Conservation (phyloP, 148 eudicot species). For the Vaccinium myrtillus region DNA sequence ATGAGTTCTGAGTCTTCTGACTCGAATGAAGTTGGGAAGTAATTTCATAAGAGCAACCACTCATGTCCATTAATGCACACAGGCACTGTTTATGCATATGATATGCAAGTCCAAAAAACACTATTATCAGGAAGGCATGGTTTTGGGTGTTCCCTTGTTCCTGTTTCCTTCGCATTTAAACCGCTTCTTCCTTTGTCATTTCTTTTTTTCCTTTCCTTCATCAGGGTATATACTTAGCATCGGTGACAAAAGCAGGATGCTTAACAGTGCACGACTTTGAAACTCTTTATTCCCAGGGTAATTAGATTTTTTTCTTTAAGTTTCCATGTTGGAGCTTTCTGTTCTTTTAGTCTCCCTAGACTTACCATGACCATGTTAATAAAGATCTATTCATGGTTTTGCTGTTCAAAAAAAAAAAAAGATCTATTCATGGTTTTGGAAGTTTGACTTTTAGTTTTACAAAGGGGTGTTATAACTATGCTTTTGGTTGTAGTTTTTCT, state of each 20-base stretch:
- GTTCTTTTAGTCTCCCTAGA: not conserved
- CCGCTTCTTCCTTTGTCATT: not conserved
- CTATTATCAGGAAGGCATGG: not conserved
- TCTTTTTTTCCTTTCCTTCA: not conserved
- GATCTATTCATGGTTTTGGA: not conserved
- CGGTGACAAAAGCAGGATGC: constrained; percentile 89
- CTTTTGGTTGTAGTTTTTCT: not conserved
- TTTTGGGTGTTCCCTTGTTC: not conserved
- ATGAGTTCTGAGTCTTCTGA: not conserved
- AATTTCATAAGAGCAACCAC: not conserved
- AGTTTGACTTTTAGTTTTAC: not conserved
- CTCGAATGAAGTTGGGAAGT: not conserved
- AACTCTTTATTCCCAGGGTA: constrained; percentile 58
- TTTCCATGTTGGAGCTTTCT: constrained; percentile 8
- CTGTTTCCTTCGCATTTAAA: not conserved
- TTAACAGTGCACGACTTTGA: constrained; percentile 84
- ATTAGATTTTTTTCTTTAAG: constrained; percentile 26
- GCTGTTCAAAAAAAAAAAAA: too few species aligned
- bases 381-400: not conserved
- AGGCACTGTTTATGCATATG: not conserved
- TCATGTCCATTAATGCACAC: not conserved
- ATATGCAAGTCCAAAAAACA: not conserved
- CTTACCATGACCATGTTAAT: not conserved
- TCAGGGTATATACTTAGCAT: constrained; percentile 83
- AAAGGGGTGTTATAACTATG: not conserved